Evolutionary conservation across 73 alveolate species (phyloP).

Genomic region (Breviolum minutum): DNA sequence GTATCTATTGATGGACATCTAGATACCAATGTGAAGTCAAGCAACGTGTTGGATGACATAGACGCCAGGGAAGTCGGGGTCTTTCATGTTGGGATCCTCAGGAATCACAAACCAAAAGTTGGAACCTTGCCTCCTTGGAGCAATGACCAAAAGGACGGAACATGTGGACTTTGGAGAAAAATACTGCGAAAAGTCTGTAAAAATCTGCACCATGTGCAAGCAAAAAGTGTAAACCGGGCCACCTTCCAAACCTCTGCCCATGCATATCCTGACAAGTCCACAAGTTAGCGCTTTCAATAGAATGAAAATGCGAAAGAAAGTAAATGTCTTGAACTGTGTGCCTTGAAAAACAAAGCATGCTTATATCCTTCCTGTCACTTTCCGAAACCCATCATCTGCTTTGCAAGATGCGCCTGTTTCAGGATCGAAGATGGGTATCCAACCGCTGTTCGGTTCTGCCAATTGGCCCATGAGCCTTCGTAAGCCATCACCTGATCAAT

Average conservation of each 20-base stretch:
- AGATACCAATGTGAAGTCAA: neutral
- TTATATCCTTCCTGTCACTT: too few relatives aligned
- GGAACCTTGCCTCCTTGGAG: neutral
- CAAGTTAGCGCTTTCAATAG: too few relatives aligned
- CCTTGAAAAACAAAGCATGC: too few relatives aligned
- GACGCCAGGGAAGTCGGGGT: slow-evolving; percentile 41
- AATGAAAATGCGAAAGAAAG: too few relatives aligned
- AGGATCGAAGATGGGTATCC: slow-evolving; percentile 72
- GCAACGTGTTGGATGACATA: slow-evolving; percentile 51
- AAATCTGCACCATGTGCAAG: too few relatives aligned
- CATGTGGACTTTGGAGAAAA: too few relatives aligned
- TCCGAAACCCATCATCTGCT: too few relatives aligned
- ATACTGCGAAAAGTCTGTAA: too few relatives aligned
- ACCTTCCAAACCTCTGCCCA: slow-evolving; percentile 82
- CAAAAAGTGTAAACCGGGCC: neutral
- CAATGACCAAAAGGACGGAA: too few relatives aligned
- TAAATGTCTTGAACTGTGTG: too few relatives aligned
- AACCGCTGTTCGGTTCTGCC: slow-evolving; percentile 70
- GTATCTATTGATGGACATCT: neutral
- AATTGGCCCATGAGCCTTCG: slow-evolving; percentile 77
- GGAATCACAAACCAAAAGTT: neutral
- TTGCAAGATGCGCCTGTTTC: slow-evolving; percentile 12
- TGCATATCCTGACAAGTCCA: slow-evolving; percentile 19
- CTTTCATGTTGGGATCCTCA: slow-evolving; percentile 65
- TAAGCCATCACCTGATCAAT: slow-evolving; percentile 44